Evolutionary conservation across 2,329 filamentous ascomycete species (phyloP).

Genomic region (Penicillium sp.): DNA sequence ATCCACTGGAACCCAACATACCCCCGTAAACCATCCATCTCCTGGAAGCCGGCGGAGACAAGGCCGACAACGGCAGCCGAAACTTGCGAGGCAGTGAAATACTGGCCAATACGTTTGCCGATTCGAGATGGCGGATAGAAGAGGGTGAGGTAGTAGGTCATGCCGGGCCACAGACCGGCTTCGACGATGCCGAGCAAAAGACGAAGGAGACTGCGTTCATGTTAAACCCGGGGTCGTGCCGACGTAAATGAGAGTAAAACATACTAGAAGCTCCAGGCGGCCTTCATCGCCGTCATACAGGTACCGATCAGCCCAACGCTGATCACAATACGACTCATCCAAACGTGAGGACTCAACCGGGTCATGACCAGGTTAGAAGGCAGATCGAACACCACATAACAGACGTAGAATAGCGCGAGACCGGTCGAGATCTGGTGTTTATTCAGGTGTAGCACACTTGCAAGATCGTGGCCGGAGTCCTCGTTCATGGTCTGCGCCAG

Average conservation of each 20-base stretch:
- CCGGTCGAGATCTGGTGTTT: slow-evolving; percentile 78
- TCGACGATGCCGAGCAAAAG: slow-evolving; percentile 83
- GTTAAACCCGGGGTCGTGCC: slow-evolving; percentile 3
- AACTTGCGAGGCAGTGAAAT: slow-evolving; percentile 85
- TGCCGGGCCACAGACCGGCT: slow-evolving; percentile 92
- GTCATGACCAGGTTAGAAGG: slow-evolving; percentile 90
- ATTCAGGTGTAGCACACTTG: slow-evolving; percentile 65
- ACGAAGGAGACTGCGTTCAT: slow-evolving; percentile 58
- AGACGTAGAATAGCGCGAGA: slow-evolving; percentile 85
- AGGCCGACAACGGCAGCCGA: slow-evolving; percentile 86
- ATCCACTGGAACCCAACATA: slow-evolving; percentile 69
- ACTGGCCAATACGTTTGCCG: slow-evolving; percentile 83
- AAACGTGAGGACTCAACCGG: slow-evolving; percentile 75
- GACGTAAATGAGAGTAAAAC: slow-evolving; percentile 22
- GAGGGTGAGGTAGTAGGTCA: slow-evolving; percentile 87
- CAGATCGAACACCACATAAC: slow-evolving; percentile 85
- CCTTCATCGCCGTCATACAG: slow-evolving; percentile 77
- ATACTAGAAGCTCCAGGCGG: slow-evolving; percentile 80
- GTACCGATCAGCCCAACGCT: slow-evolving; percentile 80
- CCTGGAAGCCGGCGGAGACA: slow-evolving; percentile 85
- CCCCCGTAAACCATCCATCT: slow-evolving; percentile 77
- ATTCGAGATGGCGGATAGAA: slow-evolving; percentile 87
- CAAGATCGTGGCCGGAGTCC: slow-evolving; percentile 69
- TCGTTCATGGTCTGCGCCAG: slow-evolving; percentile 93
- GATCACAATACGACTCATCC: slow-evolving; percentile 90